Evolutionary conservation across 495 filamentous ascomycete genomes (phyloP).

Genomic region (Lepraria neglecta): DNA sequence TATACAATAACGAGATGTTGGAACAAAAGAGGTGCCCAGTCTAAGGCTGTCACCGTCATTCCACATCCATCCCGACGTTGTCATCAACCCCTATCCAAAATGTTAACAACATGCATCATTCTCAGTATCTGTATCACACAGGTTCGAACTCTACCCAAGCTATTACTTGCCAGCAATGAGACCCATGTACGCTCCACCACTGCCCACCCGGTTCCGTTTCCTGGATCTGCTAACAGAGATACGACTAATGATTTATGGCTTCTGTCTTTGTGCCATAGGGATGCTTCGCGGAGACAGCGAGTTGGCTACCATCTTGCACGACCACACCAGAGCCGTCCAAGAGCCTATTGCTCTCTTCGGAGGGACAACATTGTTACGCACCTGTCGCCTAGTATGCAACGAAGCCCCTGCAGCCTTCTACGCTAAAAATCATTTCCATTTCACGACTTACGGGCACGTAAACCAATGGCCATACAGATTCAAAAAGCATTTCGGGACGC

Average conservation of each 20-base stretch:
- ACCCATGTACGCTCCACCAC: not conserved
- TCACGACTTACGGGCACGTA: no score
- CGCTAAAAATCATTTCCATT: not conserved
- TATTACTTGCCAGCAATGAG: not conserved
- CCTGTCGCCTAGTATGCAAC: not conserved
- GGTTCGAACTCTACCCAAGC: not conserved
- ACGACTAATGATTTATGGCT: not conserved
- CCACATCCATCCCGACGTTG: no score
- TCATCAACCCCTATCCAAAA: no score
- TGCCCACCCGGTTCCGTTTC: not conserved
- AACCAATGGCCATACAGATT: not conserved
- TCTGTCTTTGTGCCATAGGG: not conserved
- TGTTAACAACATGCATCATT: no score
- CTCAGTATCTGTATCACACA: no score
- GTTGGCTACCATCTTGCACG: no score
- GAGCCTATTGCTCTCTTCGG: not conserved
- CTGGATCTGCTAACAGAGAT: not conserved
- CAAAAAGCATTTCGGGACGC: not conserved
- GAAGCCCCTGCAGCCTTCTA: not conserved
- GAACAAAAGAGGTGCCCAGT: no score
- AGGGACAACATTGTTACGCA: not conserved
- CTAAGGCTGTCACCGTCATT: no score
- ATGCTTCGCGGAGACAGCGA: not conserved
- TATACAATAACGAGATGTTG: no score
- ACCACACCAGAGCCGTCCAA: no score